Evolutionary conservation across 768 basidiomycete genomes (phyloP).

Genomic region (Suillus bovinus): DNA sequence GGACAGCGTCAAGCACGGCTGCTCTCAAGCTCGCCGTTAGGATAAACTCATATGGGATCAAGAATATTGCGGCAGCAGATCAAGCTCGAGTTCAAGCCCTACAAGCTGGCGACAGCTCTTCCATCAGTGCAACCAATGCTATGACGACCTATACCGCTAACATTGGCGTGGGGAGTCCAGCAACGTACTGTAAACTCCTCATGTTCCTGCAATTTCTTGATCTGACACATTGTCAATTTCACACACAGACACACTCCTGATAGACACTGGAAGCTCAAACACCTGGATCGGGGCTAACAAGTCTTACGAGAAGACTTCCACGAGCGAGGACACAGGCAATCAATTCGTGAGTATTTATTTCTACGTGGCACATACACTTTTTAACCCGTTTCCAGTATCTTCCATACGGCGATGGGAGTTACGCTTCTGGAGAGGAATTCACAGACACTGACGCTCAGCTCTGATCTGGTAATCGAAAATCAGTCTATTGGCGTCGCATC

Average conservation of each 20-base stretch:
- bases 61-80: slow-evolving; percentile 10
- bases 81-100: slow-evolving; percentile 1
- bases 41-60: slow-evolving; percentile 1
- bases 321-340: slow-evolving; percentile 39
- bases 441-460: slow-evolving; percentile 16
- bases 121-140: slow-evolving; percentile 16
- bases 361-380: not conserved
- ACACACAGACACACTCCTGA: too few species aligned
- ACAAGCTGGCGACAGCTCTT: not conserved
- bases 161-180: slow-evolving; percentile 16
- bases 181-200: slow-evolving; percentile 10
- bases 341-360: not conserved
- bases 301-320: slow-evolving; percentile 42
- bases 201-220: not conserved
- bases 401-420: slow-evolving; percentile 13
- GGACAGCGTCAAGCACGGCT: not conserved
- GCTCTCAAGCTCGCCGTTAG: slow-evolving; percentile 7
- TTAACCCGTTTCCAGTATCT: not conserved
- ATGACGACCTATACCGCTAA: slow-evolving; percentile 14
- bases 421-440: slow-evolving; percentile 19
- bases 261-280: slow-evolving; percentile 38
- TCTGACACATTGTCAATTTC: not conserved
- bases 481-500: slow-evolving; percentile 38
- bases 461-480: slow-evolving; percentile 15
- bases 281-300: slow-evolving; percentile 55